phyloP scores from a whole-genome alignment of 2,329 filamentous ascomycete genomes.

The Raffaelea ambrosiae region DNA sequence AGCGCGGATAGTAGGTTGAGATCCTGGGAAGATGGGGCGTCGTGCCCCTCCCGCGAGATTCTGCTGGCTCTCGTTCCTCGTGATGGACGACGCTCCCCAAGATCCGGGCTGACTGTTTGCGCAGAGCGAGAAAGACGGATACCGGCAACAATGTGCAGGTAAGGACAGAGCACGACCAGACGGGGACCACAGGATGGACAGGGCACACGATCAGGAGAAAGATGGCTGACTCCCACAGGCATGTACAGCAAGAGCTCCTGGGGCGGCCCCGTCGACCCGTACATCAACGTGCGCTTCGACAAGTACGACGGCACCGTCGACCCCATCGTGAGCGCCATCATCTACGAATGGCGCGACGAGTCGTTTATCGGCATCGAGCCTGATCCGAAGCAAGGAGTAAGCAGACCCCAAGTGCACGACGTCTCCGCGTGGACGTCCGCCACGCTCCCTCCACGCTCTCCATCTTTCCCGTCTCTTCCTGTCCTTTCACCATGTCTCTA shows the following conservation, averaged over 20 bases:
- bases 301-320: slow-evolving; percentile 53
- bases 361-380: slow-evolving; percentile 64
- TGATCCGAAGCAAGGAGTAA: slow-evolving; percentile 35
- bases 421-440: no score
- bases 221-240: slow-evolving; percentile 39
- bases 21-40: no score
- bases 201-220: background rate
- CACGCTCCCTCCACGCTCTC: background rate
- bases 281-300: slow-evolving; percentile 76
- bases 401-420: no score
- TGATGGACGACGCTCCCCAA: no score
- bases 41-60: no score
- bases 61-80: no score
- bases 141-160: slow-evolving; percentile 72
- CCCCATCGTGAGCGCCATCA: slow-evolving; percentile 71
- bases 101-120: slow-evolving; percentile 1
- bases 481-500: background rate
- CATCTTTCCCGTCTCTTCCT: background rate
- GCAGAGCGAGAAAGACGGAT: slow-evolving; percentile 67
- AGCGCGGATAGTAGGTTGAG: slow-evolving; percentile 50
- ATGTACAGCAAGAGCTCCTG: slow-evolving; percentile 91
- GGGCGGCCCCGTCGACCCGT: slow-evolving; percentile 82
- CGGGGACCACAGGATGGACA: slow-evolving; percentile 12
- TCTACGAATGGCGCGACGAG: slow-evolving; percentile 92
- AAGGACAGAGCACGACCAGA: slow-evolving; percentile 16